Percentiles rank a stretch among this genome's conserved stretches.
Conservation (phyloP, 2,329 filamentous ascomycete genomes). For the Diaporthe aspalathi region DNA sequence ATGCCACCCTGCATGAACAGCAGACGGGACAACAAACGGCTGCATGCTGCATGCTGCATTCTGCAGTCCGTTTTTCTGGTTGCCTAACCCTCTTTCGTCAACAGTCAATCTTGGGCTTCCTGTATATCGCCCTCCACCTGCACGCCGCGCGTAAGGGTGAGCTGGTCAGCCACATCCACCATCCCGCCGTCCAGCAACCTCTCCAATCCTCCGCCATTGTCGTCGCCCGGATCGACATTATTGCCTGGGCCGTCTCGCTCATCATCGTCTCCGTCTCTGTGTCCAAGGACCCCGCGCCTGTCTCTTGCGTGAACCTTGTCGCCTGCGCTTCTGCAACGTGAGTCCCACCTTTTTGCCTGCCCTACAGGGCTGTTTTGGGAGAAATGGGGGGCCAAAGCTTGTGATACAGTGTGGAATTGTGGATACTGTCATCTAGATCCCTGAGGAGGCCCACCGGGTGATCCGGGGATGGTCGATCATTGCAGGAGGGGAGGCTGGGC, state of each 20-base stretch:
- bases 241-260: constrained; percentile 46
- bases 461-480: constrained; percentile 36
- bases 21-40: constrained; percentile 15
- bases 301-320: constrained; percentile 45
- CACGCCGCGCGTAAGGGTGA: constrained; percentile 43
- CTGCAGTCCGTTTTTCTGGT: not conserved
- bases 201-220: constrained; percentile 48
- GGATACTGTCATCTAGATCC: constrained; percentile 22
- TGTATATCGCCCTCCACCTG: constrained; percentile 49
- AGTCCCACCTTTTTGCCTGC: constrained; percentile 31
- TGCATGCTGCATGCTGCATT: constrained; percentile 21
- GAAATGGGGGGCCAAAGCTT: constrained; percentile 19
- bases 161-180: constrained; percentile 40
- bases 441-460: constrained; percentile 30
- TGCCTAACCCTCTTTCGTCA: constrained; percentile 15
- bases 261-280: constrained; percentile 45
- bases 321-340: constrained; percentile 44
- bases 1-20: constrained; percentile 23
- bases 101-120: constrained; percentile 47
- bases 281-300: constrained; percentile 29
- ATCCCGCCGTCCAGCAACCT: constrained; percentile 44
- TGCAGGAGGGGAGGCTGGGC: constrained; percentile 15
- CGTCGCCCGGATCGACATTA: constrained; percentile 44
- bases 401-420: constrained; percentile 17
- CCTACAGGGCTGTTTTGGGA: not conserved